Percentiles rank a stretch among this genome's conserved stretches.
These are phyloP conservation scores for Candida glucosophila DNA, from an alignment of 1,139 yeast genomes.

Conservation along the genomic window DNA sequence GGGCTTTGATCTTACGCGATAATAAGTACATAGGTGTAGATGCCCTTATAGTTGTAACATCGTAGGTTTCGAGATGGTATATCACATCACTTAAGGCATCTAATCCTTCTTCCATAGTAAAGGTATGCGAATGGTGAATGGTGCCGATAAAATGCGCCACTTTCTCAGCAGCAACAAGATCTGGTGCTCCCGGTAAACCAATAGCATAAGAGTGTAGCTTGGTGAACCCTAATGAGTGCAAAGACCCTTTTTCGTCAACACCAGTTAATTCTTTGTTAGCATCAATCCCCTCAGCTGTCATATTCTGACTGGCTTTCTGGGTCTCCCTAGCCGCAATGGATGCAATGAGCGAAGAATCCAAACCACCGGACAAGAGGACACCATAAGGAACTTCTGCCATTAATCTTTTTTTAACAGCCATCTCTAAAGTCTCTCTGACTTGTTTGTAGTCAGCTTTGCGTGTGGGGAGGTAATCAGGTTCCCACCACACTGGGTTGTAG, in stretches of 20 bases:
- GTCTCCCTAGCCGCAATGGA: slow-evolving; percentile 97
- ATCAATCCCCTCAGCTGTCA: slow-evolving; percentile 38
- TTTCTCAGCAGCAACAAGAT: slow-evolving; percentile 89
- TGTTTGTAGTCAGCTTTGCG: slow-evolving; percentile 61
- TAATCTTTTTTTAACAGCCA: slow-evolving; percentile 95
- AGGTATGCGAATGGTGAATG: slow-evolving; percentile 95
- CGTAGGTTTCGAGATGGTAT: slow-evolving; percentile 92
- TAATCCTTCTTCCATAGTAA: slow-evolving; percentile 91
- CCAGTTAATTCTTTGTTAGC: slow-evolving; percentile 71
- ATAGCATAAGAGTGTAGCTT: slow-evolving; percentile 92
- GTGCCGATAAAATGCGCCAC: slow-evolving; percentile 95
- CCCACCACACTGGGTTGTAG: slow-evolving; percentile 93
- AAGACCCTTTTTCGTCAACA: slow-evolving; percentile 79
- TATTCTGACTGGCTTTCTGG: slow-evolving; percentile 56
- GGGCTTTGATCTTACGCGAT: slow-evolving; percentile 96
- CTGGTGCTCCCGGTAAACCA: slow-evolving; percentile 98
- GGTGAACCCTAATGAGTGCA: slow-evolving; percentile 74
- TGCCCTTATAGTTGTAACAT: slow-evolving; percentile 97
- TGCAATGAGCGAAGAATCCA: slow-evolving; percentile 94
- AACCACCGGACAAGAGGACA: slow-evolving; percentile 91
- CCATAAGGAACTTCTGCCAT: slow-evolving; percentile 99
- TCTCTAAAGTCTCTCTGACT: slow-evolving; percentile 76
- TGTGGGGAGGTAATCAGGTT: slow-evolving; percentile 63
- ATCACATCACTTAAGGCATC: slow-evolving; percentile 94
- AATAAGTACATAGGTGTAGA: slow-evolving; percentile 97